These are phyloP conservation scores for Rhizopogon vinicolor DNA, from an alignment of 768 basidiomycete species.

Conservation along the genomic window DNA sequence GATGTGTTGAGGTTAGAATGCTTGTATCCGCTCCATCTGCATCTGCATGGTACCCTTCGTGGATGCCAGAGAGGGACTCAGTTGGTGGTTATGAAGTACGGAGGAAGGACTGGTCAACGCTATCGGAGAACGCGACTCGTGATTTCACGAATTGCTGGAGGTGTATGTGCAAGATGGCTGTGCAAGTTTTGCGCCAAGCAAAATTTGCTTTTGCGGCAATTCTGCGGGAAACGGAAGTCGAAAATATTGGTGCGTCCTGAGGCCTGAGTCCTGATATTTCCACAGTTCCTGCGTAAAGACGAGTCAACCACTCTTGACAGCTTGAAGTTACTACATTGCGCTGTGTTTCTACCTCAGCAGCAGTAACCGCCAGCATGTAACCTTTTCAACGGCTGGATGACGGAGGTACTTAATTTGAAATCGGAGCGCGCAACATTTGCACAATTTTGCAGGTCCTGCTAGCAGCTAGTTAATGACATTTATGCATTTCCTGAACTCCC, in stretches of 20 bases:
- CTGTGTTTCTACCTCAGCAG: conserved; percentile 7
- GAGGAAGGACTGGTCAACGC: conserved; percentile 39
- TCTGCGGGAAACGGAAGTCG: not conserved
- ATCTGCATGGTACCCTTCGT: conserved; percentile 32
- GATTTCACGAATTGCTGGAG: conserved; percentile 13
- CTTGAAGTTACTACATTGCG: not conserved
- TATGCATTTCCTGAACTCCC: too few relatives aligned
- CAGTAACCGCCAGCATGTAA: conserved; percentile 5
- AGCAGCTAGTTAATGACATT: too few relatives aligned
- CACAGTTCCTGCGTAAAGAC: conserved; percentile 4
- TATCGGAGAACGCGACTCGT: conserved; percentile 15
- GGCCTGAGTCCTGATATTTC: not conserved
- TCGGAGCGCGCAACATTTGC: not conserved
- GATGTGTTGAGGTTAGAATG: conserved; percentile 55
- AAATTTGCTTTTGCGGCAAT: too few relatives aligned
- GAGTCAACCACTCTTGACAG: conserved; percentile 7
- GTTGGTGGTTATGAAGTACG: conserved; percentile 64
- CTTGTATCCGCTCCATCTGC: conserved; percentile 41
- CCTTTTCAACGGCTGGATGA: conserved; percentile 4
- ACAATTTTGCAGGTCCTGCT: not conserved
- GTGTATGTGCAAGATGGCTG: too few relatives aligned
- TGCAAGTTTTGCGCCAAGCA: too few relatives aligned
- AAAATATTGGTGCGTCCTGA: not conserved
- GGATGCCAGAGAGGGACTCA: conserved; percentile 24
- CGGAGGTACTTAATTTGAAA: conserved; percentile 10